Evolutionary conservation across 345 rosid genomes (phyloP).

Genomic region (Pugionium cornutum): DNA sequence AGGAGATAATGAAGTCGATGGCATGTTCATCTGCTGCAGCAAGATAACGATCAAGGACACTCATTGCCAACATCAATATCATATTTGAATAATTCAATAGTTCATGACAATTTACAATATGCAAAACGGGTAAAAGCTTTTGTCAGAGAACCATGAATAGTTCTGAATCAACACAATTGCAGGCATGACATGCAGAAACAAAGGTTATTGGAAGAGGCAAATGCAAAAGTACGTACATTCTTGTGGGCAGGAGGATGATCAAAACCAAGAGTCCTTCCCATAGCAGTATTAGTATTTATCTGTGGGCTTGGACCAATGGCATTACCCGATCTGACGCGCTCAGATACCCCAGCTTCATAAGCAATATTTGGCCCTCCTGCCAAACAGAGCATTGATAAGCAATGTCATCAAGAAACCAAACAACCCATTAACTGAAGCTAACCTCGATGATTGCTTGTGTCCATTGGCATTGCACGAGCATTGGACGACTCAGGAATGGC

Average conservation of each 20-base stretch:
- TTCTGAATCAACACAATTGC: not conserved
- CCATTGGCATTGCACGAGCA: conserved; percentile 53
- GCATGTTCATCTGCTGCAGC: conserved; percentile 47
- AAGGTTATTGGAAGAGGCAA: not conserved
- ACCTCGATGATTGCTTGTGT: conserved; percentile 64
- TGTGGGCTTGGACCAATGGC: conserved; percentile 48
- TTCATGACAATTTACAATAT: not conserved
- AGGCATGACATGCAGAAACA: no score
- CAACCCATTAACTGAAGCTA: conserved; percentile 23
- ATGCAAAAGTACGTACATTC: conserved; percentile 49
- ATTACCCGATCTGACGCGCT: conserved; percentile 45
- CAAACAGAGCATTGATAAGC: conserved; percentile 8
- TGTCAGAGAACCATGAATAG: not conserved
- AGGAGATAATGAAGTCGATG: conserved; percentile 57
- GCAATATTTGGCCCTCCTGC: conserved; percentile 55
- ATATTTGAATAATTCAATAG: not conserved
- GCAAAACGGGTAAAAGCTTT: not conserved
- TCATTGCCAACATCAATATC: conserved; percentile 9
- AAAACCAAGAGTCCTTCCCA: conserved; percentile 52
- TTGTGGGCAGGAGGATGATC: conserved; percentile 48
- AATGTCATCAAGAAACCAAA: not conserved
- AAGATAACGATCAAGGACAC: not conserved
- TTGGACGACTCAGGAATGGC: conserved; percentile 63
- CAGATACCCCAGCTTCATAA: conserved; percentile 48
- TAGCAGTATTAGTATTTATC: conserved; percentile 55